Conservation (phyloP, 1,139 yeast genomes). For the Debaryomyces nepalensis region DNA sequence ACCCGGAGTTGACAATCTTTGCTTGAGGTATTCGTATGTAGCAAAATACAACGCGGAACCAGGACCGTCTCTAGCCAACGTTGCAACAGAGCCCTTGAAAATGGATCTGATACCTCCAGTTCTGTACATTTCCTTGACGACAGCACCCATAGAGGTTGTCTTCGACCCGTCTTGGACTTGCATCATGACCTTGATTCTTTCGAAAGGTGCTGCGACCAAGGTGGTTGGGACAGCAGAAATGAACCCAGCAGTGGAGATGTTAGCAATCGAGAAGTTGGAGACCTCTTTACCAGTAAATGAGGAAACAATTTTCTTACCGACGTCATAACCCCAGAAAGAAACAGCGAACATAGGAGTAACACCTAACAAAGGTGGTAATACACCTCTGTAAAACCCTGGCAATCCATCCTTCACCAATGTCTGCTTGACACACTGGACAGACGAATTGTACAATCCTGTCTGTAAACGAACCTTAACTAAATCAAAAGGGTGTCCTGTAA, state of each 20-base stretch:
- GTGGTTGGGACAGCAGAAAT: slow-evolving; percentile 95
- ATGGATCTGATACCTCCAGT: slow-evolving; percentile 86
- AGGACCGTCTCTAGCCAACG: slow-evolving; percentile 96
- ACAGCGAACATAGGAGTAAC: slow-evolving; percentile 99
- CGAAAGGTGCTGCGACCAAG: slow-evolving; percentile 94
- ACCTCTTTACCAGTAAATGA: slow-evolving; percentile 44
- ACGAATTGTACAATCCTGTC: slow-evolving; percentile 65
- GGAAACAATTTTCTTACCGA: slow-evolving; percentile 78
- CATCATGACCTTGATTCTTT: slow-evolving; percentile 91
- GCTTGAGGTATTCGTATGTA: slow-evolving; percentile 83
- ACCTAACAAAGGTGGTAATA: slow-evolving; percentile 86
- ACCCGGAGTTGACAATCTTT: slow-evolving; percentile 58
- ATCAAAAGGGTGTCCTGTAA: slow-evolving; percentile 97
- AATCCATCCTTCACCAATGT: slow-evolving; percentile 77
- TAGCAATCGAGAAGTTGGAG: slow-evolving; percentile 59
- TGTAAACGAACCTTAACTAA: slow-evolving; percentile 91
- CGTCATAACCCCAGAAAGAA: slow-evolving; percentile 97
- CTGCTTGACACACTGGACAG: slow-evolving; percentile 67
- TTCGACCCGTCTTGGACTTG: slow-evolving; percentile 68
- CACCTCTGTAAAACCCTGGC: slow-evolving; percentile 83
- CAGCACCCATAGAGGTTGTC: slow-evolving; percentile 57
- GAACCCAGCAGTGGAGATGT: slow-evolving; percentile 94
- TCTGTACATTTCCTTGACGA: slow-evolving; percentile 69
- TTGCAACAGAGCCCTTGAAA: slow-evolving; percentile 90
- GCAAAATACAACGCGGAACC: slow-evolving; percentile 98